phyloP scores from a whole-genome alignment of 192 early-diverging fungal genomes.

The Kappamyces sp. region DNA sequence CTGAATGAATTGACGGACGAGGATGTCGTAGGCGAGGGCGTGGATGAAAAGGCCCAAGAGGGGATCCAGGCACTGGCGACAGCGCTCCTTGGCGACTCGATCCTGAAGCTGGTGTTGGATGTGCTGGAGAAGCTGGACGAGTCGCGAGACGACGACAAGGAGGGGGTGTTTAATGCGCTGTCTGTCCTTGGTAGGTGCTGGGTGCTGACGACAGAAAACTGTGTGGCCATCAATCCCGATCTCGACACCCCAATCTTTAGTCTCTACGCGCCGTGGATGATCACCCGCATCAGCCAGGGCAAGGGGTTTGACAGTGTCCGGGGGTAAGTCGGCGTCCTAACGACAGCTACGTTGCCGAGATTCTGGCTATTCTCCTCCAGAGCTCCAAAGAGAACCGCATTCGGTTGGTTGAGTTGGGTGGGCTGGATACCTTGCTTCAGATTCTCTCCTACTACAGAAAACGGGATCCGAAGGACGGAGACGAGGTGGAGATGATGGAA shows the following conservation, averaged over 20 bases:
- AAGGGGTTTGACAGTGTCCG: slow-evolving; percentile 74
- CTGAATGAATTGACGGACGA: slow-evolving; percentile 91
- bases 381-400: slow-evolving; percentile 31
- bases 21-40: slow-evolving; percentile 57
- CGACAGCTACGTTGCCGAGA: slow-evolving; percentile 66
- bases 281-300: slow-evolving; percentile 50
- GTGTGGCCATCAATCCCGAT: slow-evolving; percentile 66
- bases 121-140: slow-evolving; percentile 78
- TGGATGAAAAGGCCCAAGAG: slow-evolving; percentile 52
- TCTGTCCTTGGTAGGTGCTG: slow-evolving; percentile 8
- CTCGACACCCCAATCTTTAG: slow-evolving; percentile 59
- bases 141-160: slow-evolving; percentile 61
- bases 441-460: slow-evolving; percentile 59
- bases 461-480: slow-evolving; percentile 70
- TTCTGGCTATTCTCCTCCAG: slow-evolving; percentile 81
- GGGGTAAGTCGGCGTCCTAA: slow-evolving; percentile 26
- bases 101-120: slow-evolving; percentile 71
- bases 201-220: slow-evolving; percentile 72
- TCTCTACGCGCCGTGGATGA: slow-evolving; percentile 67
- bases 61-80: slow-evolving; percentile 67
- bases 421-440: slow-evolving; percentile 66
- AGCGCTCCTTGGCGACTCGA: slow-evolving; percentile 58
- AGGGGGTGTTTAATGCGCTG: slow-evolving; percentile 67
- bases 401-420: slow-evolving; percentile 33
- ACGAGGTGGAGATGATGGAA: slow-evolving; percentile 89